These are phyloP conservation scores for Vaccinium myrtillus DNA, from an alignment of 148 eudicot genomes.

Conservation along the genomic window DNA sequence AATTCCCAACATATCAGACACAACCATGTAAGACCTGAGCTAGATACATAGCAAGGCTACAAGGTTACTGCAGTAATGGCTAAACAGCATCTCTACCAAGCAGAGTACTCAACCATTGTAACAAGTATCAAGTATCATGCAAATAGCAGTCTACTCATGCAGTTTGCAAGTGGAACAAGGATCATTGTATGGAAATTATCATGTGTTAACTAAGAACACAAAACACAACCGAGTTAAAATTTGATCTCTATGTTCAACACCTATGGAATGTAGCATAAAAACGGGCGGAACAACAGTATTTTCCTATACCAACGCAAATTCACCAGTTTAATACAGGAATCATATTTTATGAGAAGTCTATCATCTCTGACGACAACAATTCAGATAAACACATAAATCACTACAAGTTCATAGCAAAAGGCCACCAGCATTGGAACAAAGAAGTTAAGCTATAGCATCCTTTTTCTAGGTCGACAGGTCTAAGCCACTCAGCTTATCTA, in stretches of 20 bases:
- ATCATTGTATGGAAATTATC: neutral
- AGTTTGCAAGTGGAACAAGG: too few species aligned
- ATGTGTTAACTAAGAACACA: neutral
- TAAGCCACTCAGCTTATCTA: too few species aligned
- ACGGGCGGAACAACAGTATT: neutral
- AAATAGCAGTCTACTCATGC: too few species aligned
- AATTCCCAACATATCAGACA: too few species aligned
- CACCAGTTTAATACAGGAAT: constrained; percentile 15
- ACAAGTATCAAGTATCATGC: too few species aligned
- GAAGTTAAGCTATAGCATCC: constrained; percentile 51
- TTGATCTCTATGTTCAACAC: neutral
- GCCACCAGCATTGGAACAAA: neutral
- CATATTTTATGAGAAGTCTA: constrained; percentile 18
- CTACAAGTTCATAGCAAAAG: constrained; percentile 4
- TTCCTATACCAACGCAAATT: constrained; percentile 12
- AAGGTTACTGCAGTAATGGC: too few species aligned
- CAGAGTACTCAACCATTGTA: too few species aligned
- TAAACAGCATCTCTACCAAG: too few species aligned
- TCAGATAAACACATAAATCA: constrained; percentile 22
- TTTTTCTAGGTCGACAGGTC: constrained; percentile 23
- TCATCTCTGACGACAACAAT: constrained; percentile 22
- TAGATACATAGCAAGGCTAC: too few species aligned
- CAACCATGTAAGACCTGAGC: too few species aligned
- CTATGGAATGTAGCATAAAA: neutral
- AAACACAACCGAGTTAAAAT: neutral